A percentile compares a stretch with the other conserved stretches of the same genome.
Conservation (phyloP, 1,139 yeast species). For the Geotrichum candidum region DNA sequence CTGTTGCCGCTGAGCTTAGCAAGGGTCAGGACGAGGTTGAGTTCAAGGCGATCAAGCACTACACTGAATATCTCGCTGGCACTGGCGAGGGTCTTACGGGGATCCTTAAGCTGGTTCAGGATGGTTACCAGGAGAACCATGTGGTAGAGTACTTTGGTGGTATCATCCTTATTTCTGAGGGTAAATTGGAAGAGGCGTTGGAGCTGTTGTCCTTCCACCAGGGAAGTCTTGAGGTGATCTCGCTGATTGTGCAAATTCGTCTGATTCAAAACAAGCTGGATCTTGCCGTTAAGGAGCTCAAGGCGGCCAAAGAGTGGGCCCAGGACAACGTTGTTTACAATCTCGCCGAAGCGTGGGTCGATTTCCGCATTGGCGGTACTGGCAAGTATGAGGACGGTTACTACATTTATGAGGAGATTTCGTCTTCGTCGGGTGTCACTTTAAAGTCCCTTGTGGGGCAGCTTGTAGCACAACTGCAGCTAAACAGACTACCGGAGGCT, state of each 20-base stretch:
- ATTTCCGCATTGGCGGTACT: constrained; percentile 52
- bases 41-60: constrained; percentile 25
- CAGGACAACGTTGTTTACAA: constrained; percentile 65
- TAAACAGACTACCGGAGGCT: constrained; percentile 47
- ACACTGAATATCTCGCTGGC: constrained; percentile 25
- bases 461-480: constrained; percentile 42
- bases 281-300: constrained; percentile 33
- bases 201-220: constrained; percentile 29
- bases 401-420: constrained; percentile 69
- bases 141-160: constrained; percentile 35
- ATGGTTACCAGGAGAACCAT: constrained; percentile 22
- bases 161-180: constrained; percentile 30
- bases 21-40: constrained; percentile 18
- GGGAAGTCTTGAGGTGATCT: constrained; percentile 35
- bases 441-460: constrained; percentile 45
- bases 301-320: constrained; percentile 43
- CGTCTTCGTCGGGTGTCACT: constrained; percentile 43
- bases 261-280: constrained; percentile 33
- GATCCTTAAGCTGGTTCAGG: constrained; percentile 21
- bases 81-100: constrained; percentile 15
- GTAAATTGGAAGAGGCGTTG: constrained; percentile 33
- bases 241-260: constrained; percentile 36
- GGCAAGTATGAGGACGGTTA: constrained; percentile 54
- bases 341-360: constrained; percentile 57
- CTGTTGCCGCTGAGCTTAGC: constrained; percentile 29